Evolutionary conservation across 768 basidiomycete genomes (phyloP).

Genomic region (Tylopilus subfusipes): DNA sequence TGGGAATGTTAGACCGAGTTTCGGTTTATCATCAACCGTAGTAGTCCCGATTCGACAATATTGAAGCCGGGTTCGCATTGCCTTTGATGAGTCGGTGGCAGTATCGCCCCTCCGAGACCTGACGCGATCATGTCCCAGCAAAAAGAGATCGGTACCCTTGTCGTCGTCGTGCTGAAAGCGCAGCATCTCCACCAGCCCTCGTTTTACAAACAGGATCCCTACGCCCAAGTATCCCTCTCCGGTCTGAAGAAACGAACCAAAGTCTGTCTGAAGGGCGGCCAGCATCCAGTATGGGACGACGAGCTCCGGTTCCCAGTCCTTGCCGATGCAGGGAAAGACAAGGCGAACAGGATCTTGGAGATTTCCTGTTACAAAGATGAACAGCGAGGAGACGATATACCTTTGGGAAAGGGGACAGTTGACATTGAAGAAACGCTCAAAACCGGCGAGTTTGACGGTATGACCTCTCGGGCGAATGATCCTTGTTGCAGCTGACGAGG

Average conservation of each 20-base stretch:
- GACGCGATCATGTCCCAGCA: constrained; percentile 24
- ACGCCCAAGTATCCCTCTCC: constrained; percentile 59
- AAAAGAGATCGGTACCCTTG: constrained; percentile 72
- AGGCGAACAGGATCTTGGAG: constrained; percentile 51
- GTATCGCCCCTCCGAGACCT: background rate
- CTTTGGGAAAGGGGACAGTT: constrained; percentile 70
- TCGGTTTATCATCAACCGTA: background rate
- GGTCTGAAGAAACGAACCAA: constrained; percentile 65
- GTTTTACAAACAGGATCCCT: constrained; percentile 92
- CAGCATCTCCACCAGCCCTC: constrained; percentile 80
- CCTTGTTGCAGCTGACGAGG: constrained; percentile 3
- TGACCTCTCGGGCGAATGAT: constrained; percentile 22
- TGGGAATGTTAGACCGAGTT: background rate
- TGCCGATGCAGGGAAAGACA: constrained; percentile 51
- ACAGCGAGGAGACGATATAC: constrained; percentile 60
- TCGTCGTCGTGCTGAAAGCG: constrained; percentile 83
- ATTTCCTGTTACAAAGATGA: constrained; percentile 83
- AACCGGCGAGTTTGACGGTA: constrained; percentile 91
- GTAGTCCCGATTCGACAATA: background rate
- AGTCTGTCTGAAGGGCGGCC: constrained; percentile 81
- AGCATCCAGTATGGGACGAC: constrained; percentile 91
- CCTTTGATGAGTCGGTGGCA: background rate
- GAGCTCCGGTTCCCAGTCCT: constrained; percentile 77
- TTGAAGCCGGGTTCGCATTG: background rate
- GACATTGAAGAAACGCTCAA: constrained; percentile 76